phyloP scores from a whole-genome alignment of 148 eudicot species.

The Persicaria tinctoria region DNA sequence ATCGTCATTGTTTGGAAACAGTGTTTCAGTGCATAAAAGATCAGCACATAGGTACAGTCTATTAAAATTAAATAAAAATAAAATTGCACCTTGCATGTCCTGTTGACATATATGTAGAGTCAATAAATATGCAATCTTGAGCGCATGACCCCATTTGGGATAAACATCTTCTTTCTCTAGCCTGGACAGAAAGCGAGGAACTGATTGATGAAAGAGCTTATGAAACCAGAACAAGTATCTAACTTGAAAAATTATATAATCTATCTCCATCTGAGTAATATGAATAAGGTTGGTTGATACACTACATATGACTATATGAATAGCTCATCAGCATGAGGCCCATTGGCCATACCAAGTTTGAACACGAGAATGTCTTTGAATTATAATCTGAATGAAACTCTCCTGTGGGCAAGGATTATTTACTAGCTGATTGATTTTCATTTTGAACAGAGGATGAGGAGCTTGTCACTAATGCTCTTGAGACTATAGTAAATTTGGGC shows the following conservation, averaged over 20 bases:
- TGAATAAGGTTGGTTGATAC: neutral
- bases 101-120: neutral
- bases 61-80: neutral
- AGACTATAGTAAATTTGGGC: slow-evolving; percentile 87
- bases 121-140: neutral
- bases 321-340: neutral
- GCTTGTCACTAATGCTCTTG: slow-evolving; percentile 91
- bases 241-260: neutral
- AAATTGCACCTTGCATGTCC: neutral
- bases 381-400: neutral
- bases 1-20: slow-evolving; percentile 89
- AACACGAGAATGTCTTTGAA: neutral
- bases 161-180: neutral
- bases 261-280: neutral
- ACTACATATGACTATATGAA: no score
- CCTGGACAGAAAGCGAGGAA: neutral
- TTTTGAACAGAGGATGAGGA: slow-evolving; percentile 81
- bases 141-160: neutral
- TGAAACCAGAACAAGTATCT: neutral
- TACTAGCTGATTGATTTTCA: slow-evolving; percentile 13
- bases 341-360: neutral
- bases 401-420: neutral
- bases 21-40: slow-evolving; percentile 86
- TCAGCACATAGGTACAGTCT: slow-evolving; percentile 48
- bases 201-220: neutral